Evolutionary conservation across 345 rosid genomes (phyloP), one percentile per base, ranked within the genome.

Genomic region (Leavenworthia alabamica): DNA sequence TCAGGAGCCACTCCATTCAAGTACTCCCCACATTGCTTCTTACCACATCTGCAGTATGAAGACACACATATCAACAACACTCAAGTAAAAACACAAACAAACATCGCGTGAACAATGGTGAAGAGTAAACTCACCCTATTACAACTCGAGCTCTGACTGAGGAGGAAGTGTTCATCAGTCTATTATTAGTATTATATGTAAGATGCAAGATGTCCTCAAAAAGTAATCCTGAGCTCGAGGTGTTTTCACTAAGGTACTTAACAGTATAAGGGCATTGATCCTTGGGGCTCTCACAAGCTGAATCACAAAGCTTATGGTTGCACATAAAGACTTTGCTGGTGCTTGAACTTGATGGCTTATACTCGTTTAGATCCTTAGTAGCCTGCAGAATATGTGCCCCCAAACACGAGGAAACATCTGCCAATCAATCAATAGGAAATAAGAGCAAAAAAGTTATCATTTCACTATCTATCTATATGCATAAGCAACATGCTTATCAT

Each of bases 381-480:
- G 85, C 94, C 97, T 88, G 96, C 94, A 88, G 77, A 88, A 88
- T 78, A 90, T 79, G 80, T 85, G 91, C 89, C 82, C 67, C 97
- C 89, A 88, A 77, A 88, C 68, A 87, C 64, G 79, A 82, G 74
- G 91, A 87, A 84, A 91, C 96, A 90, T 89, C 96, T 88, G 93
- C 91, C 93, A 90, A 90, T 90, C 97, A 88, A 90, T 88, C 84
- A 79, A 68, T 79, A 39, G 78, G 82, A 82, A 80, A 82, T 80
- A 90, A 90, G 94, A 74, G 88, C 82, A 85, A 85, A 86, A 90
- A 75, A 57, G 81, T 78, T 76, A 79, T 26, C 75, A 56, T 59
- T 48, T 20, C 74, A 56, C 57, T 56, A 57, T 11, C 3, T 22
- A 52, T 6, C 3, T 26, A 16, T 5, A 23, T 11, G 13, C 22